Conservation (phyloP, 2,329 filamentous ascomycete species). For the Microdochium trichocladiopsis region DNA sequence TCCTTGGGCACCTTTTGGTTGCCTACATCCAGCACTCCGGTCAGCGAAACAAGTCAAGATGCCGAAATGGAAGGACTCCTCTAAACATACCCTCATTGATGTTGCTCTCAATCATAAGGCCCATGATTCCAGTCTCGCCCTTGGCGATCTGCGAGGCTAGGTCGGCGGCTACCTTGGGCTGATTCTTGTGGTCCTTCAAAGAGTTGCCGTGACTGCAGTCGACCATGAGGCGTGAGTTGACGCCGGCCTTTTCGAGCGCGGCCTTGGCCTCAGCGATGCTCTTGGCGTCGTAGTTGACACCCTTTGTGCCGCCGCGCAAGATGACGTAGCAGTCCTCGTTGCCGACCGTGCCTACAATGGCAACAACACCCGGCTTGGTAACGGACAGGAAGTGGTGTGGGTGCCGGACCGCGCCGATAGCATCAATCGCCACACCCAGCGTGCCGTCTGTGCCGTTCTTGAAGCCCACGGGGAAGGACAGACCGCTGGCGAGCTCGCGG, state of each 20-base stretch:
- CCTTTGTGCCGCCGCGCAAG: slow-evolving; percentile 82
- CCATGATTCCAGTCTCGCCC: slow-evolving; percentile 85
- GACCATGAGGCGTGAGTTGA: slow-evolving; percentile 81
- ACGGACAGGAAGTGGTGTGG: slow-evolving; percentile 96
- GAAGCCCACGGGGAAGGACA: slow-evolving; percentile 97
- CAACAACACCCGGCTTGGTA: slow-evolving; percentile 90
- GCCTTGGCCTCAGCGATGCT: slow-evolving; percentile 80
- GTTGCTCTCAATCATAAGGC: slow-evolving; percentile 98
- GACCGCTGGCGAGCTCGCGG: slow-evolving; percentile 84
- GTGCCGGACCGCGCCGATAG: slow-evolving; percentile 85
- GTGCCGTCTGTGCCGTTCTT: slow-evolving; percentile 98
- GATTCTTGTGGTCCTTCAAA: slow-evolving; percentile 93
- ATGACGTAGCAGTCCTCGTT: slow-evolving; percentile 98
- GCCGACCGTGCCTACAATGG: slow-evolving; percentile 88
- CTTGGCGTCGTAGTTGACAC: slow-evolving; percentile 86
- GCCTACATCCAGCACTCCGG: no score
- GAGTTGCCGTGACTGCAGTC: slow-evolving; percentile 98
- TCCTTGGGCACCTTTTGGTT: slow-evolving; percentile 87
- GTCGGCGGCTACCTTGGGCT: slow-evolving; percentile 81
- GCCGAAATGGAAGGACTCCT: no score
- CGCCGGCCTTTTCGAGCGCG: slow-evolving; percentile 65
- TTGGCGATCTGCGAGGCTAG: slow-evolving; percentile 78
- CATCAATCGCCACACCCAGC: slow-evolving; percentile 84
- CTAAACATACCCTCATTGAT: slow-evolving; percentile 77
- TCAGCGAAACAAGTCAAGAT: no score